Conservation (phyloP, 257 asterid genomes). For the Ligustrum vulgare region DNA sequence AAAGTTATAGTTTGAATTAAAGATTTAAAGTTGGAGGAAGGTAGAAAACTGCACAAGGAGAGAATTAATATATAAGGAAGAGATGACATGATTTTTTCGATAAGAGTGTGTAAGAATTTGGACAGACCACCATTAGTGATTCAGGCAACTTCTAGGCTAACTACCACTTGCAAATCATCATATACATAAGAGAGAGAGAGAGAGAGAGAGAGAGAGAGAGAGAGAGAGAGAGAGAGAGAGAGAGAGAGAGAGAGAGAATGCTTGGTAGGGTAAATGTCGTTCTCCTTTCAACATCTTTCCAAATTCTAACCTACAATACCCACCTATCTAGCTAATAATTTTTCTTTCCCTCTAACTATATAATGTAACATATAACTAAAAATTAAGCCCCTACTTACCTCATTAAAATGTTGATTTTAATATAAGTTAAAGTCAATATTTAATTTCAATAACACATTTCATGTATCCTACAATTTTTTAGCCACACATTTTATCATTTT, state of each 20-base stretch:
- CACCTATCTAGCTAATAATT: slow-evolving; percentile 27
- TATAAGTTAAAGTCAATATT: too few species aligned
- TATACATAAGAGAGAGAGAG: neutral
- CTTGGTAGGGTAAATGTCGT: slow-evolving; percentile 53
- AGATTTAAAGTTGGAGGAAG: neutral
- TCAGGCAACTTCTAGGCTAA: slow-evolving; percentile 86
- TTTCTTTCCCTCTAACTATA: slow-evolving; percentile 32
- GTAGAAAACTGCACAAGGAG: neutral
- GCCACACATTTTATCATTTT: too few species aligned
- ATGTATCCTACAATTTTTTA: too few species aligned
- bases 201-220: neutral
- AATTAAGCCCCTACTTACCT: too few species aligned
- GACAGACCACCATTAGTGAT: slow-evolving; percentile 69
- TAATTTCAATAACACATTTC: too few species aligned
- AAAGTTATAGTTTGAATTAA: neutral
- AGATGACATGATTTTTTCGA: slow-evolving; percentile 55
- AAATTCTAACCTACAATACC: slow-evolving; percentile 64
- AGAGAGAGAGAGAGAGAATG: slow-evolving; percentile 36
- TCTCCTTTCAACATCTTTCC: slow-evolving; percentile 56
- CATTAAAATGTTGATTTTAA: too few species aligned
- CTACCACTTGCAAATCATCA: slow-evolving; percentile 22
- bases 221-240: slow-evolving; percentile 2
- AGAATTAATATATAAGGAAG: slow-evolving; percentile 15
- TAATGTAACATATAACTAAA: slow-evolving; percentile 10
- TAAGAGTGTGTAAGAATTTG: slow-evolving; percentile 66